Base-by-base conservation (phyloP, 768 basidiomycete genomes). In the Gautieria morchelliformis region DNA sequence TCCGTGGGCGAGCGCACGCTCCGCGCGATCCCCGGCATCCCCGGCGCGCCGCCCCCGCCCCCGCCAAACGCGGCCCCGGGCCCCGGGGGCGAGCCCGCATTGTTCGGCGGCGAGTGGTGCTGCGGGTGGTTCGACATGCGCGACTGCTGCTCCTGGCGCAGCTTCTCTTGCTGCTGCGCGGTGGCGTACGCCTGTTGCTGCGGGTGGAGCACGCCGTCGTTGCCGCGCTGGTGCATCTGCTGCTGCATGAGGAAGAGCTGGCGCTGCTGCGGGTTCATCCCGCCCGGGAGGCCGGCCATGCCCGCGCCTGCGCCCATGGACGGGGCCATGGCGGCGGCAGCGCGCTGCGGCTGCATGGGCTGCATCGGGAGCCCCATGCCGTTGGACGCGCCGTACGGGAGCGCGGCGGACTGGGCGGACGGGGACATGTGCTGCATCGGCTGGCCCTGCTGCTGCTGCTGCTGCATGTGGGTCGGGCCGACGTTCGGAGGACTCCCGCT, bases 1-100 rank as follows among this genome's bases (percentile, higher is more conserved):
- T 89, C 87, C 17, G 85, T 82, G n/a, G 87, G 87, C 42, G 87
- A 88, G 56, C 86, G 76, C 51, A 81, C 79, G 62, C 82, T 87
- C 63, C 87, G 75, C 32, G 35, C 41, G 5, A 50, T 37, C 11
- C 33, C 48, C 10, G 56, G 50, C 46, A 58, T 58, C 19, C 56
- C 56, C 11, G 48, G 33, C 4, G 48, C 33, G 11, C 46, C 50
- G 2, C 42, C 39, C 4, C 30, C 33, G 11, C 46, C 50, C 1
- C 42, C 39, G 20, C 87, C 84, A 53, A 89, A 49, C 9, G 15
- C 9, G 32, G 11, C 33, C 27, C 48, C 48, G 3, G 19, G 15
- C n/a, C 22, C 46, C n/a, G 56, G 56, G 2, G 56, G 47, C 72
- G 72, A 32, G 75, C 78, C 12, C 72, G 74, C 59, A 70, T 69